Percentiles rank a stretch among this genome's conserved stretches.
These are phyloP conservation scores for Limnomonas spitsbergensis DNA, from an alignment of 139 green algal species.

Conservation along the genomic window DNA sequence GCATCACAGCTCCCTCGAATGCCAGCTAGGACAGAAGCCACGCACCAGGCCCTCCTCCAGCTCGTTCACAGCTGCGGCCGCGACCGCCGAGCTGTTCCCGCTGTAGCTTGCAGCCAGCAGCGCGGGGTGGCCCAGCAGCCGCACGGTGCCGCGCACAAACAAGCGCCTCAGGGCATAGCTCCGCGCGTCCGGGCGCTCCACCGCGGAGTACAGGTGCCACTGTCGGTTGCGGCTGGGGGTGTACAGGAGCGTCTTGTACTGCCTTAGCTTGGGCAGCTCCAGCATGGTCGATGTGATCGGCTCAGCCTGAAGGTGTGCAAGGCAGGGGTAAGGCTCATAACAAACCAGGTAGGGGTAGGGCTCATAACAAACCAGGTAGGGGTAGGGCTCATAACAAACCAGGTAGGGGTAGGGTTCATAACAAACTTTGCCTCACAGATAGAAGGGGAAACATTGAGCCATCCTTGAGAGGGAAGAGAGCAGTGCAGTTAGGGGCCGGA, in stretches of 20 bases:
- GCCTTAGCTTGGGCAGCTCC: conserved; percentile 74
- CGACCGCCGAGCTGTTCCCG: conserved; percentile 54
- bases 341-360: too few species aligned
- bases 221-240: conserved; percentile 77
- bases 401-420: too few species aligned
- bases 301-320: conserved; percentile 61
- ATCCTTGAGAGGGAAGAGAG: too few species aligned
- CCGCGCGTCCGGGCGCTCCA: conserved; percentile 55
- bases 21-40: neutral
- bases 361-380: too few species aligned
- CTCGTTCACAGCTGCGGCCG: conserved; percentile 70
- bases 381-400: too few species aligned
- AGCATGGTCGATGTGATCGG: conserved; percentile 64
- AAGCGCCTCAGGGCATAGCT: conserved; percentile 65
- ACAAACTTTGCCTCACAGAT: too few species aligned
- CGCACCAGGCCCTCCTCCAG: conserved; percentile 68
- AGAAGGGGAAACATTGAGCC: too few species aligned
- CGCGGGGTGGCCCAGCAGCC: conserved; percentile 54
- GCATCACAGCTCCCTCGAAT: too few species aligned
- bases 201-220: conserved; percentile 73
- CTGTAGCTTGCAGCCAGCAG: conserved; percentile 73
- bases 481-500: too few species aligned
- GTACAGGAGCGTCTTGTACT: conserved; percentile 43
- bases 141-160: conserved; percentile 79
- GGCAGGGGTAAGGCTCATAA: too few species aligned